These are phyloP conservation scores for Ballota nigra DNA, from an alignment of 257 asterid genomes.

Conservation along the genomic window DNA sequence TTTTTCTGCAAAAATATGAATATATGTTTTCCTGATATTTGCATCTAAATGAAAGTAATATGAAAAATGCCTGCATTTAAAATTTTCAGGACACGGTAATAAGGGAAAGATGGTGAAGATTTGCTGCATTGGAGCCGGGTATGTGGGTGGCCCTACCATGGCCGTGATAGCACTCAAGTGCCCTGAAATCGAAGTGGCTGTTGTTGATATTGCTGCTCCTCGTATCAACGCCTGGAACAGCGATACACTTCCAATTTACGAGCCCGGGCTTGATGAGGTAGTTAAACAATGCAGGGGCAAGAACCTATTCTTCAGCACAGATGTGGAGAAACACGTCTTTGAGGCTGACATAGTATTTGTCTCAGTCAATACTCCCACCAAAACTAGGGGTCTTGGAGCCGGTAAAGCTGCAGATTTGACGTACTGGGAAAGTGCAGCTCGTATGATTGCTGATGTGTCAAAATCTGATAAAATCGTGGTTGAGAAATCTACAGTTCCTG, in stretches of 20 bases:
- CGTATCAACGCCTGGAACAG: conserved; percentile 87
- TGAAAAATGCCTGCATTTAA: conserved; percentile 3
- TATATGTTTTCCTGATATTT: background rate
- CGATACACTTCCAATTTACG: conserved; percentile 77
- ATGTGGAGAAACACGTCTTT: conserved; percentile 76
- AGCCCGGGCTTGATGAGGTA: conserved; percentile 92
- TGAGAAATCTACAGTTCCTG: conserved; percentile 91
- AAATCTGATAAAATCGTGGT: conserved; percentile 87
- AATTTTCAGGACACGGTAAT: conserved; percentile 29
- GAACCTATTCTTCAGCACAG: conserved; percentile 89
- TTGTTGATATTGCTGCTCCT: conserved; percentile 77
- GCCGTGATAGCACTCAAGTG: conserved; percentile 91
- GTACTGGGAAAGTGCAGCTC: conserved; percentile 95
- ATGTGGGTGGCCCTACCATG: conserved; percentile 95
- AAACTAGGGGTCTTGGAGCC: conserved; percentile 86
- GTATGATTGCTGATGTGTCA: conserved; percentile 93
- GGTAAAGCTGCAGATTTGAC: conserved; percentile 94
- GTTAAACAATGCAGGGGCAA: conserved; percentile 82
- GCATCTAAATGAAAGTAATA: background rate
- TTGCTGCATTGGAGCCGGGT: conserved; percentile 92
- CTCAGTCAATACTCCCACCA: conserved; percentile 88
- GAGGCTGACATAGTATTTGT: conserved; percentile 89
- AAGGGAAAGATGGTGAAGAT: conserved; percentile 75
- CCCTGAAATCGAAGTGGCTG: conserved; percentile 67
- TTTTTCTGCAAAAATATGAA: background rate